These are phyloP conservation scores for Eimeria sp. DNA, from an alignment of 169 alveolate genomes.

Conservation along the genomic window DNA sequence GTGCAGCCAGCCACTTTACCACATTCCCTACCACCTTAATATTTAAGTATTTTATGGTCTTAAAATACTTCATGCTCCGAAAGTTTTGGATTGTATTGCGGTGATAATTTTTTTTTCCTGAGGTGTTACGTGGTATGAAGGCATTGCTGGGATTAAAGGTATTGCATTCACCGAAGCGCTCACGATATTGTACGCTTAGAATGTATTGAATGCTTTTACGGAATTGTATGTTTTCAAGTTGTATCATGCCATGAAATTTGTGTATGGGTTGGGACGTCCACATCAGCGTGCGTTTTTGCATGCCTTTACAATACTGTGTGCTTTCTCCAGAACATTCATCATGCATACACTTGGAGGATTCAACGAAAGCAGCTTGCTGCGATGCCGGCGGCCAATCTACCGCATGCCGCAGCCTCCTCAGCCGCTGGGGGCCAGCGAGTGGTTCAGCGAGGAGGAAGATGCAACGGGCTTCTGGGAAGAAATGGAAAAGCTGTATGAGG, in stretches of 20 bases:
- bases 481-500: conserved; percentile 29
- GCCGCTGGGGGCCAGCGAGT: conserved; percentile 32
- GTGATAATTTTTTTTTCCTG: neutral
- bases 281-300: neutral
- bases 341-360: conserved; percentile 57
- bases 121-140: neutral
- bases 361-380: conserved; percentile 58
- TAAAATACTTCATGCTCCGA: neutral
- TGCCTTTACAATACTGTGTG: neutral
- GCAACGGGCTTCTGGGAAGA: conserved; percentile 56
- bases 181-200: neutral
- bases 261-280: neutral
- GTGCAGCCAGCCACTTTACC: neutral
- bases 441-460: conserved; percentile 16
- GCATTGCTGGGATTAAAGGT: neutral
- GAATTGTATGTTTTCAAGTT: neutral
- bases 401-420: conserved; percentile 55
- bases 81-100: neutral
- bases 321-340: neutral
- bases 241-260: neutral
- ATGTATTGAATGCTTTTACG: neutral
- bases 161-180: neutral
- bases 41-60: neutral
- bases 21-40: neutral
- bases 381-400: conserved; percentile 51